Conservation (phyloP, 306 rosid species). For the Datisca glomerata region DNA sequence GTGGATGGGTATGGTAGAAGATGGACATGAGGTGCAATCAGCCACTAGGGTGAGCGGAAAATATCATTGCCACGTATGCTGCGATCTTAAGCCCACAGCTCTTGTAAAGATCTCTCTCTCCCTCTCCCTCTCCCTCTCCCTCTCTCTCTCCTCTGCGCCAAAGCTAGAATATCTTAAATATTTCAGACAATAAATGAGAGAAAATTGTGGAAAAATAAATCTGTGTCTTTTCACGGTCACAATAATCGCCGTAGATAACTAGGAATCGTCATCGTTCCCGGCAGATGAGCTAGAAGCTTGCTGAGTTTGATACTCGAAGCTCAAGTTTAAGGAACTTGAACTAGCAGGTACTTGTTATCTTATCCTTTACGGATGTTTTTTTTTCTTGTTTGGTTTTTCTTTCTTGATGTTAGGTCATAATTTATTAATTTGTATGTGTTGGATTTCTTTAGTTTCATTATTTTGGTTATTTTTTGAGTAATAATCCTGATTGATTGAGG, state of each 20-base stretch:
- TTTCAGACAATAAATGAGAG: not conserved
- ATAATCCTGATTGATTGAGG: too few species aligned
- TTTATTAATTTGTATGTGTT: too few species aligned
- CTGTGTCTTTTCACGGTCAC: too few species aligned
- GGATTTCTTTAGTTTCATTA: not conserved
- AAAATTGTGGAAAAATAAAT: not conserved
- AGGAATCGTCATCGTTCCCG: too few species aligned
- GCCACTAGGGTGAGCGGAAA: slow-evolving; percentile 42
- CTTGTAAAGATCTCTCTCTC: slow-evolving; percentile 47
- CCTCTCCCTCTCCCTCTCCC: slow-evolving; percentile 11
- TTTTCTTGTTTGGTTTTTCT: not conserved
- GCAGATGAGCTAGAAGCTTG: too few species aligned
- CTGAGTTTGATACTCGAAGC: too few species aligned
- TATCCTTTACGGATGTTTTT: not conserved
- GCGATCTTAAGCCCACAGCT: slow-evolving; percentile 18
- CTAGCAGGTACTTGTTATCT: not conserved
- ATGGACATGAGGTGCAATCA: slow-evolving; percentile 21
- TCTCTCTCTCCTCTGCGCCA: slow-evolving; percentile 10
- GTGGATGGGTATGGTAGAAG: not conserved
- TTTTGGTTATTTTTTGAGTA: not conserved
- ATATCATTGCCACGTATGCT: slow-evolving; percentile 80
- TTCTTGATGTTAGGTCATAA: slow-evolving; percentile 2
- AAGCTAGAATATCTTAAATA: slow-evolving; percentile 4
- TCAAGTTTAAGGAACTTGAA: slow-evolving; percentile 2
- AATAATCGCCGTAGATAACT: too few species aligned